Percentiles rank a stretch among this genome's conserved stretches.
phyloP scores from a whole-genome alignment of 148 eudicot species.

The Arctostaphylos glauca region DNA sequence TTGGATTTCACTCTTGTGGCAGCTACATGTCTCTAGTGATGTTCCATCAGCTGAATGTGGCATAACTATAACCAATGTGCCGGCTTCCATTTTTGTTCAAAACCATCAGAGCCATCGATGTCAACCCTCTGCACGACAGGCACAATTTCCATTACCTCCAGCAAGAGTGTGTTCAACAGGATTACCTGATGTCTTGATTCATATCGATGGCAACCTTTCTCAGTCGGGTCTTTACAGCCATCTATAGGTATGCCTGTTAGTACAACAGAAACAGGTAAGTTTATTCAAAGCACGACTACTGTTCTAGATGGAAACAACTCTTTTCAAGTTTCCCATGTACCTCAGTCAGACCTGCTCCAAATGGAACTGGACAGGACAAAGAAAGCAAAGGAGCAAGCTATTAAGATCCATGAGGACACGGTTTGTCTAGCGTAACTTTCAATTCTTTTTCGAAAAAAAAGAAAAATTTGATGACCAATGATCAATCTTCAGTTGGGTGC shows the following conservation, averaged over 20 bases:
- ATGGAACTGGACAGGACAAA: slow-evolving; percentile 36
- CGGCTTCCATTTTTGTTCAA: neutral
- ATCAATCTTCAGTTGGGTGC: neutral
- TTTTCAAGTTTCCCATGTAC: slow-evolving; percentile 15
- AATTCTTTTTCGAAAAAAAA: neutral
- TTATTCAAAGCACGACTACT: neutral
- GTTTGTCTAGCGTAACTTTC: slow-evolving; percentile 26
- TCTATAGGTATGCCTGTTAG: slow-evolving; percentile 4
- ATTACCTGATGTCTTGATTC: neutral
- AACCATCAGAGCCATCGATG: neutral
- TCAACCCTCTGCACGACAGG: neutral
- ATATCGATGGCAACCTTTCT: neutral
- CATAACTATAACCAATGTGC: neutral
- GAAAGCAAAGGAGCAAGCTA: slow-evolving; percentile 27
- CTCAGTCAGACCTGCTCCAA: slow-evolving; percentile 26
- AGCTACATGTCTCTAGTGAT: slow-evolving; percentile 6
- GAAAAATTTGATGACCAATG: neutral
- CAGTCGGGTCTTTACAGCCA: neutral
- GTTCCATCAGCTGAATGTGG: slow-evolving; percentile 2
- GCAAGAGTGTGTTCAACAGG: slow-evolving; percentile 1
- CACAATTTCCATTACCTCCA: slow-evolving; percentile 4
- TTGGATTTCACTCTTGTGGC: slow-evolving; percentile 4
- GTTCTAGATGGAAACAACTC: slow-evolving; percentile 1
- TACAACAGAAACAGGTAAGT: neutral
- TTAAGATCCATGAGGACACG: slow-evolving; percentile 37